Base-by-base conservation (phyloP, 1,284 basidiomycete species). In the Moesziomyces sp. region DNA sequence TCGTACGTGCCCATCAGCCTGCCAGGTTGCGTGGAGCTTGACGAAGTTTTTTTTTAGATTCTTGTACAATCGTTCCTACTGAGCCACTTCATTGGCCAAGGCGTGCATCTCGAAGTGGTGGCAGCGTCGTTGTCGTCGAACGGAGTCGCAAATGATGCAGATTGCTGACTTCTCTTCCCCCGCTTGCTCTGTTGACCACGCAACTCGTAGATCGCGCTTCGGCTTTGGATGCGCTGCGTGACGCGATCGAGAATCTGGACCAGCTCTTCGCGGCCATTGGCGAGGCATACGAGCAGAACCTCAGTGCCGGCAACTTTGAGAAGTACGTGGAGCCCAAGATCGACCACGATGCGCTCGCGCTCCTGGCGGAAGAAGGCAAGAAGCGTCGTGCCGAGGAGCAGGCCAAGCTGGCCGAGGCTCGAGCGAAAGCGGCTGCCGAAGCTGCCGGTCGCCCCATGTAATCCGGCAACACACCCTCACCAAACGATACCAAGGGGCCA, bases 11-110 rank as follows among this genome's bases (percentile, higher is more conserved):
- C 68, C 60, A 50, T 54, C 56, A 52, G 46, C 70, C 67, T 64
- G 66, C 59, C 61, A 70, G 57, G 66, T 67, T 67, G 59, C 24
- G 23, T 64, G 52, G 63, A 58, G 71, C 71, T 60, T 71, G 74
- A 70, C 74, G 74, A 74, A 59, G 53, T 42, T 55, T 62, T 70
- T 70, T 74, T 59, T 61, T 64, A 59, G 67, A 74, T 75, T 67
- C 58, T 75, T 73, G 78, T 69, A 76, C 82, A 84, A 83, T 84
- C 80, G 82, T 84, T 84, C 82, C 82, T 84, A 76, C 82, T 83
- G 82, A 84, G 76, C 76, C 70, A 46, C 49, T 26, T 54, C 11
- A 21, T 57, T 51, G 53, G 23, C 55, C 56, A 38, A 62, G 50
- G 46, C 18, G 2, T 7, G 48, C 19, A 21, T 45, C 38, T 53